Percentiles rank a stretch among this genome's conserved stretches.
Evolutionary conservation across 176 grass and related monocot genomes (phyloP).

Genomic region (Ampelocalamus luodianensis): DNA sequence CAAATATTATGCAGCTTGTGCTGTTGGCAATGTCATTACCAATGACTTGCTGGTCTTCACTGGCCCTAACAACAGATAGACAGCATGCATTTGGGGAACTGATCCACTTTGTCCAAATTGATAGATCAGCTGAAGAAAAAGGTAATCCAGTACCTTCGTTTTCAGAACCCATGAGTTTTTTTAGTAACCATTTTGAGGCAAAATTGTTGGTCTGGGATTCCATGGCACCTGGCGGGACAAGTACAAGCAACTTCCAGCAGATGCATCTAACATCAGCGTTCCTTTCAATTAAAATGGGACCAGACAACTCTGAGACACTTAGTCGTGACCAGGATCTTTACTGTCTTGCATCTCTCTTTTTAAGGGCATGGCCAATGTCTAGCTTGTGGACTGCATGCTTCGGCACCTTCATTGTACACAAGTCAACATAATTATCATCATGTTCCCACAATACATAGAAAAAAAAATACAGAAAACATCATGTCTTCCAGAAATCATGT

Average conservation of each 20-base stretch:
- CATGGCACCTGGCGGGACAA: constrained; percentile 51
- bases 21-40: constrained; percentile 49
- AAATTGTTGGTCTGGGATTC: constrained; percentile 37
- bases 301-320: constrained; percentile 71
- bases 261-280: constrained; percentile 76
- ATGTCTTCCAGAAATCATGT: not conserved
- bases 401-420: constrained; percentile 59
- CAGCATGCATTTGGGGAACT: constrained; percentile 51
- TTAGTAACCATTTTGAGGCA: constrained; percentile 77
- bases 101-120: constrained; percentile 72
- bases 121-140: constrained; percentile 51
- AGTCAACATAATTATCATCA: constrained; percentile 30
- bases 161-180: constrained; percentile 71
- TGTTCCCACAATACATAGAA: not conserved
- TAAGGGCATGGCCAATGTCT: constrained; percentile 64
- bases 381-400: constrained; percentile 51
- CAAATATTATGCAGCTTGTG: constrained; percentile 65
- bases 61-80: constrained; percentile 70
- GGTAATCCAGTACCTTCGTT: constrained; percentile 45
- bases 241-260: constrained; percentile 85
- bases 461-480: constrained; percentile 31
- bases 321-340: constrained; percentile 69
- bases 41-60: too few relatives aligned
- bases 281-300: constrained; percentile 73
- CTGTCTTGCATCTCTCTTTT: constrained; percentile 61